Percentiles rank a stretch among this genome's conserved stretches.
These are phyloP conservation scores for Tanozyma kutaoensis DNA, from an alignment of 805 yeast species.

Conservation along the genomic window DNA sequence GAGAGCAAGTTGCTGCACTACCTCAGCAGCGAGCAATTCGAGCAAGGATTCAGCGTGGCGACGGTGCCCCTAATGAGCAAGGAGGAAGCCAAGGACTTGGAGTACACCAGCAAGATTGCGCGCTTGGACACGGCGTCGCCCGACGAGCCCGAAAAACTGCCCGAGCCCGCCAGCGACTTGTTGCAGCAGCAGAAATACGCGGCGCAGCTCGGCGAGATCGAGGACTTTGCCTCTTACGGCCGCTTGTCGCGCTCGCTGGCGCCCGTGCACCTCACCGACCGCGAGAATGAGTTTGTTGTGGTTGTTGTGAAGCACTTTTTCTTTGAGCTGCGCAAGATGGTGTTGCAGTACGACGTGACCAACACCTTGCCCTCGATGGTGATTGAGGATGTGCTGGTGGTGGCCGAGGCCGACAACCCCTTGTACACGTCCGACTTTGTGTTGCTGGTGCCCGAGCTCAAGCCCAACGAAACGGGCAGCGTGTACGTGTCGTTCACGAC, in stretches of 20 bases:
- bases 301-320: slow-evolving; percentile 74
- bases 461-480: slow-evolving; percentile 59
- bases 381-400: slow-evolving; percentile 63
- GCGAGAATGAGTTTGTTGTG: slow-evolving; percentile 88
- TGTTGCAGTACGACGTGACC: slow-evolving; percentile 68
- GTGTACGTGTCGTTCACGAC: slow-evolving; percentile 67
- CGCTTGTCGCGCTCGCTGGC: slow-evolving; percentile 58
- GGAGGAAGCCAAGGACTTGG: slow-evolving; percentile 57
- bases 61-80: slow-evolving; percentile 52
- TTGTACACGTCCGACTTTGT: slow-evolving; percentile 55
- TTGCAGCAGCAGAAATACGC: slow-evolving; percentile 52
- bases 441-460: slow-evolving; percentile 58
- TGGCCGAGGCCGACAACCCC: slow-evolving; percentile 49
- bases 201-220: slow-evolving; percentile 54
- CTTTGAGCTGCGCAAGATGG: slow-evolving; percentile 48
- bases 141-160: slow-evolving; percentile 1
- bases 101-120: slow-evolving; percentile 39
- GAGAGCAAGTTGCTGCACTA: slow-evolving; percentile 69
- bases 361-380: slow-evolving; percentile 75
- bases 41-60: slow-evolving; percentile 43
- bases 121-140: slow-evolving; percentile 16
- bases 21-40: slow-evolving; percentile 27
- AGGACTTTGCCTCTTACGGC: slow-evolving; percentile 68
- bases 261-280: slow-evolving; percentile 64
- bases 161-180: slow-evolving; percentile 11